A percentile compares a stretch with the other conserved stretches of the same genome.
These are phyloP conservation scores for Lantana camara DNA, from an alignment of 257 asterid species.

Conservation along the genomic window DNA sequence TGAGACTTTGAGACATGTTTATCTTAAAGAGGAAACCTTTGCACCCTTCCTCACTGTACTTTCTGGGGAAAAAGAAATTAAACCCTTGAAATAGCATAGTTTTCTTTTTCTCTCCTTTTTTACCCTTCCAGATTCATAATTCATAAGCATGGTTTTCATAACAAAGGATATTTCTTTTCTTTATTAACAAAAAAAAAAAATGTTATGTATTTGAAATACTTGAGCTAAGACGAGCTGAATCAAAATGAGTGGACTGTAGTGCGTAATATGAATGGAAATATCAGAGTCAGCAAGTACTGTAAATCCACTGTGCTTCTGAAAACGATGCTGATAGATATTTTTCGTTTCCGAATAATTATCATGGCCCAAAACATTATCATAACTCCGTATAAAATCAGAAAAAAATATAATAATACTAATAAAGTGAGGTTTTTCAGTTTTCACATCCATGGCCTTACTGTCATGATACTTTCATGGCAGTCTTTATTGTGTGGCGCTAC, in stretches of 20 bases:
- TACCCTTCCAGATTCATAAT: background rate
- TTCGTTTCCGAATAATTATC: conserved; percentile 30
- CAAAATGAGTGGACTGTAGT: conserved; percentile 27
- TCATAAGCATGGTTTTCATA: background rate
- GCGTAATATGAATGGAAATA: conserved; percentile 18
- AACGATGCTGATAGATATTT: conserved; percentile 49
- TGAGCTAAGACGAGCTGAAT: background rate
- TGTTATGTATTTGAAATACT: conserved; percentile 15
- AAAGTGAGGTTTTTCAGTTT: conserved; percentile 26
- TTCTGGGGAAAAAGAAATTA: background rate
- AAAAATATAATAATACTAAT: background rate
- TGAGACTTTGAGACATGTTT: too few species aligned
- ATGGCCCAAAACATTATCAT: conserved; percentile 39
- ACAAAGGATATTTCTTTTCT: background rate
- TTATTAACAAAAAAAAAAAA: background rate
- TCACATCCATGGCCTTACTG: conserved; percentile 27
- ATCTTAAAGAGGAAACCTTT: too few species aligned
- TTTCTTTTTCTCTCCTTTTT: background rate
- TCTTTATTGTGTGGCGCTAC: conserved; percentile 22
- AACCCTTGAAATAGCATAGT: background rate
- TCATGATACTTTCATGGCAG: conserved; percentile 22
- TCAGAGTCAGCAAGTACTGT: conserved; percentile 28
- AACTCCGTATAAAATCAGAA: background rate
- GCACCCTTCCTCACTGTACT: too few species aligned
- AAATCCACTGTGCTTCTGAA: conserved; percentile 38